These are phyloP conservation scores for Starmerella vaccinii DNA, from an alignment of 805 yeast genomes.

Conservation along the genomic window DNA sequence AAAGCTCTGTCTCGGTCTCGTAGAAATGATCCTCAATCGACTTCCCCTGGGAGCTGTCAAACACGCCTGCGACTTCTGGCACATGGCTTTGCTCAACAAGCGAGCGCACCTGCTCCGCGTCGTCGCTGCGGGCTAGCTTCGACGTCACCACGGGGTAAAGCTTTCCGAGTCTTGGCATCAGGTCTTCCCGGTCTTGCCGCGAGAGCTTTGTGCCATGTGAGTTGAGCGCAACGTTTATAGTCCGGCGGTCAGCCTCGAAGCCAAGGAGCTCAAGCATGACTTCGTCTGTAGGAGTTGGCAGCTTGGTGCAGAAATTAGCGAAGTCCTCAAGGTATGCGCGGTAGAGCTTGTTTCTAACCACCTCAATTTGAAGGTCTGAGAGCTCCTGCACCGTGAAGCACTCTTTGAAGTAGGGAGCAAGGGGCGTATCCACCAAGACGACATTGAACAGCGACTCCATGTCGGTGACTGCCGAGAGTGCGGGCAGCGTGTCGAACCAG, in stretches of 20 bases:
- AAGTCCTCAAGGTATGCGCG: constrained; percentile 90
- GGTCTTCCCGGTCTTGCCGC: constrained; percentile 54
- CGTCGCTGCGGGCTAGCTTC: constrained; percentile 66
- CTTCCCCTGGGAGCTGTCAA: constrained; percentile 42
- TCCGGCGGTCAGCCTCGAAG: constrained; percentile 92
- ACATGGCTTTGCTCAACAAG: constrained; percentile 27
- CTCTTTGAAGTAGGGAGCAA: constrained; percentile 91
- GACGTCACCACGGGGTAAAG: constrained; percentile 61
- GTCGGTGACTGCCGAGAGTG: constrained; percentile 88
- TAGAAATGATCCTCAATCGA: constrained; percentile 91
- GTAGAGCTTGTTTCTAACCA: constrained; percentile 81
- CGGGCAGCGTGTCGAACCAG: constrained; percentile 96
- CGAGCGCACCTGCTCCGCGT: constrained; percentile 66
- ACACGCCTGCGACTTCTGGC: constrained; percentile 32
- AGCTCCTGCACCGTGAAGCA: constrained; percentile 71
- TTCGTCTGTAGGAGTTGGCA: constrained; percentile 68
- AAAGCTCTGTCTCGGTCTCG: constrained; percentile 79
- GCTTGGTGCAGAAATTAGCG: constrained; percentile 50
- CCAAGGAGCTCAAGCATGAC: constrained; percentile 66
- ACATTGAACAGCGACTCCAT: constrained; percentile 85
- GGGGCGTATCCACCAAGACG: constrained; percentile 90
- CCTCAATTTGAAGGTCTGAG: constrained; percentile 91
- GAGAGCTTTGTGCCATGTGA: constrained; percentile 75
- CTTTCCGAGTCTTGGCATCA: constrained; percentile 76
- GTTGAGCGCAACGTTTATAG: constrained; percentile 83